Evolutionary conservation across 371 early-diverging fungal species (phyloP).

Genomic region (Mucor circinelloides): DNA sequence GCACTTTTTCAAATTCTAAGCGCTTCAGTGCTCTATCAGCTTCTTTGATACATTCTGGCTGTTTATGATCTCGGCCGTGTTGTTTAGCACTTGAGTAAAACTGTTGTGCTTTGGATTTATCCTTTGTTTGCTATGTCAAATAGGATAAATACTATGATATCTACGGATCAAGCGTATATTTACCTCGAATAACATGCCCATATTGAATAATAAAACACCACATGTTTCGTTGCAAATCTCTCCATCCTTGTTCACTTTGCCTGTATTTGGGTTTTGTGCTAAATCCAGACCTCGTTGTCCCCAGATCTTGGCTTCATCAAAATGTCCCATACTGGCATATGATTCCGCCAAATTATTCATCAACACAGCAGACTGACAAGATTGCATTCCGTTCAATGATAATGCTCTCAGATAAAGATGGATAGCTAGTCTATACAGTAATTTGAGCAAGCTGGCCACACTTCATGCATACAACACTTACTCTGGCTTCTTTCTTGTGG

Average conservation of each 20-base stretch:
- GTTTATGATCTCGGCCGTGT: constrained; percentile 38
- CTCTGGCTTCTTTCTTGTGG: constrained; percentile 53
- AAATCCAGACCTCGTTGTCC: constrained; percentile 60
- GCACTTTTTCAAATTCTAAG: constrained; percentile 26
- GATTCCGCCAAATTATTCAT: constrained; percentile 70
- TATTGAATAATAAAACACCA: constrained; percentile 61
- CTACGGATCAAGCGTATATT: background rate
- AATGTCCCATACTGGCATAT: constrained; percentile 52
- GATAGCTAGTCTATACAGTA: constrained; percentile 49
- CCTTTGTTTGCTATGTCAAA: constrained; percentile 35
- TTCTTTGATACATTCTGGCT: constrained; percentile 34
- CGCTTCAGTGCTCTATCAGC: constrained; percentile 39
- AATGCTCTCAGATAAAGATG: constrained; percentile 65
- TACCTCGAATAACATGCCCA: constrained; percentile 71
- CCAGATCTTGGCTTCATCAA: constrained; percentile 64
- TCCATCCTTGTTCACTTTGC: constrained; percentile 42
- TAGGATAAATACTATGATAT: background rate
- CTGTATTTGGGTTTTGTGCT: constrained; percentile 52
- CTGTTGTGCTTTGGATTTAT: constrained; percentile 30
- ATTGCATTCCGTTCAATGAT: constrained; percentile 41
- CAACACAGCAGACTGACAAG: constrained; percentile 51
- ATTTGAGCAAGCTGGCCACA: background rate
- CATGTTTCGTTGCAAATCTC: constrained; percentile 60
- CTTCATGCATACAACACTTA: constrained; percentile 17
- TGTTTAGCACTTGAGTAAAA: constrained; percentile 36